Evolutionary conservation across 805 yeast genomes (phyloP), one percentile per base, ranked within the genome.

Genomic region (Blastobotrys terrestris): DNA sequence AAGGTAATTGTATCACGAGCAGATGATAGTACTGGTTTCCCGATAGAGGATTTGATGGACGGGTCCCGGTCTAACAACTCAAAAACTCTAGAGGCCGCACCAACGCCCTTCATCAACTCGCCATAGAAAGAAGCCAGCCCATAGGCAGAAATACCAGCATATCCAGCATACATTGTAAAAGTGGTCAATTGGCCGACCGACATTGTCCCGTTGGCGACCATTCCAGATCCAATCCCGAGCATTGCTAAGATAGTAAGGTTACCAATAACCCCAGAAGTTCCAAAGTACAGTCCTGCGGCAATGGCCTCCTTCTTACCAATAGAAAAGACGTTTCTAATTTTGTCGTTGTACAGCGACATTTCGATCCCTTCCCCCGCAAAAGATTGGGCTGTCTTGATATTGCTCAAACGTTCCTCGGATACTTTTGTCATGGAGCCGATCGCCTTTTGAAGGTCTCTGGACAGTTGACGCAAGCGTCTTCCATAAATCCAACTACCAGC

Each of bases 41-140:
- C 98, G 19, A 73, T 64, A 1, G 85, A 77, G 1, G 91, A 80
- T 14, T 79, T 75, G 47, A 91, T 88, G 8, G 74, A 67, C 0
- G 97, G 95, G 58, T 81, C 75, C 67, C 89, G 76, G 55, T 87
- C 94, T 55, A 85, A 81, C 48, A 92, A 73, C 66, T 92, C 98
- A 72, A 92, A 91, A 21, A 92, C 79, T 55, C 98, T 75, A 49
- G 90, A 84, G 0, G 97, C 94, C 0, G 98, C 97, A 49, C 98
- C 98, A 5, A 91, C 87, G 52, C 97, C 98, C 71, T 92, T 92
- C 97, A 92, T 92, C 54, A 92, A 72, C 67, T 92, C 98, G 1
- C 95, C 83, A 65, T 91, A 92, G 66, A 92, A 92, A 62, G 86
- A 87, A 0, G 96, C 92, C 16, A 92, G 67, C 0, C 97, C 96